phyloP scores from a whole-genome alignment of 306 rosid genomes.

The Boehmeria nivea region DNA sequence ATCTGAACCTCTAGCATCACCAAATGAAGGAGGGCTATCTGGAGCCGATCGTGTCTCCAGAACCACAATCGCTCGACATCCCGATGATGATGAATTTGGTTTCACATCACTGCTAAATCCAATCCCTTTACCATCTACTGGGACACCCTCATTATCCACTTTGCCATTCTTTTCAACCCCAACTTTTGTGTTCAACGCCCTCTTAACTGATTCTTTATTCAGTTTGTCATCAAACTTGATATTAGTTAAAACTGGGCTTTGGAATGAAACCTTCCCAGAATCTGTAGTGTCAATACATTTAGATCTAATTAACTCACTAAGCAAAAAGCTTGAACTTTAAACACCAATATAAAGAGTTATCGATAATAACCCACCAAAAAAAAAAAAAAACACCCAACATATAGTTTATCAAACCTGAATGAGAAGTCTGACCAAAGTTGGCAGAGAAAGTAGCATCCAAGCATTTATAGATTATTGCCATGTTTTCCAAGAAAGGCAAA shows the following conservation, averaged over 20 bases:
- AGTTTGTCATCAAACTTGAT: conserved; percentile 13
- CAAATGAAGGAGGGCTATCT: conserved; percentile 59
- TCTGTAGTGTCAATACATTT: conserved; percentile 27
- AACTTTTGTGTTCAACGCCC: not conserved
- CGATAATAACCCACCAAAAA: too few species aligned
- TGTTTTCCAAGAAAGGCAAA: conserved; percentile 60
- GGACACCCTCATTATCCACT: conserved; percentile 20
- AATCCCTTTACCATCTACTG: conserved; percentile 15
- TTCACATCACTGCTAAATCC: conserved; percentile 1
- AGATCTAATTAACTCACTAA: not conserved
- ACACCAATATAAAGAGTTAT: not conserved
- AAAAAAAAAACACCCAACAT: too few species aligned
- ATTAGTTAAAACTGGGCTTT: conserved; percentile 18
- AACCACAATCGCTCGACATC: conserved; percentile 16
- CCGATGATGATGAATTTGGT: conserved; percentile 18
- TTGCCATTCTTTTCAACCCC: conserved; percentile 28
- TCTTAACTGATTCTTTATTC: conserved; percentile 13
- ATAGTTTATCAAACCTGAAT: conserved; percentile 62
- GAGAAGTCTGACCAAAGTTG: conserved; percentile 32
- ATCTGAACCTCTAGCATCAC: conserved; percentile 66
- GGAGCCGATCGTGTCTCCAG: conserved; percentile 42
- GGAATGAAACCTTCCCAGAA: conserved; percentile 30
- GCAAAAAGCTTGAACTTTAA: not conserved
- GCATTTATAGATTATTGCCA: conserved; percentile 58
- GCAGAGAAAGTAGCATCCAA: conserved; percentile 54